A percentile compares a stretch with the other conserved stretches of the same genome.
These are phyloP conservation scores for Xylaria sp. DNA, from an alignment of 495 filamentous ascomycete genomes.

Conservation along the genomic window DNA sequence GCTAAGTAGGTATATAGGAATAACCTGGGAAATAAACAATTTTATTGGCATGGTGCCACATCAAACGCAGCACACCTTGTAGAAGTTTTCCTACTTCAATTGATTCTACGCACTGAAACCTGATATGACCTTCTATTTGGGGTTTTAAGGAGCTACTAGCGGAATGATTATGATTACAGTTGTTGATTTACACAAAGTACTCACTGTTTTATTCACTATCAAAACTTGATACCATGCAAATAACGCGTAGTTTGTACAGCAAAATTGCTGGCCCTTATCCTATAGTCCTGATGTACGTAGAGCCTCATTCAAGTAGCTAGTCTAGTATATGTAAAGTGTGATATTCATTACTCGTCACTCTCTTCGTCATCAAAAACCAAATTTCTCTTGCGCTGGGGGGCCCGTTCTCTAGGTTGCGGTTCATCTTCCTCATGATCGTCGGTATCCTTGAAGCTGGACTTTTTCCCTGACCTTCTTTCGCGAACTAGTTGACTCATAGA, in stretches of 20 bases:
- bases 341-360: conserved; percentile 21
- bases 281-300: neutral
- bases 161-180: neutral
- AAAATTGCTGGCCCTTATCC: neutral
- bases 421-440: conserved; percentile 37
- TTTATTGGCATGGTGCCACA: neutral
- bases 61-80: neutral
- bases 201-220: neutral
- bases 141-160: neutral
- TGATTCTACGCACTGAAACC: neutral
- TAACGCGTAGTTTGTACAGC: neutral
- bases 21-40: neutral
- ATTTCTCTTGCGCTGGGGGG: conserved; percentile 14
- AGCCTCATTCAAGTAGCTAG: conserved; percentile 2
- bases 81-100: neutral
- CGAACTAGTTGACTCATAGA: conserved; percentile 44
- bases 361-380: conserved; percentile 24
- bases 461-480: conserved; percentile 17
- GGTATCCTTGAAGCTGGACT: conserved; percentile 9
- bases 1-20: neutral
- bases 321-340: conserved; percentile 19
- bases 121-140: neutral
- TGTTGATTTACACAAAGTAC: neutral
- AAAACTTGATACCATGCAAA: neutral
- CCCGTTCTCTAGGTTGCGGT: neutral